Conservation (phyloP, 2,329 filamentous ascomycete genomes). For the Falciphora oryzae region DNA sequence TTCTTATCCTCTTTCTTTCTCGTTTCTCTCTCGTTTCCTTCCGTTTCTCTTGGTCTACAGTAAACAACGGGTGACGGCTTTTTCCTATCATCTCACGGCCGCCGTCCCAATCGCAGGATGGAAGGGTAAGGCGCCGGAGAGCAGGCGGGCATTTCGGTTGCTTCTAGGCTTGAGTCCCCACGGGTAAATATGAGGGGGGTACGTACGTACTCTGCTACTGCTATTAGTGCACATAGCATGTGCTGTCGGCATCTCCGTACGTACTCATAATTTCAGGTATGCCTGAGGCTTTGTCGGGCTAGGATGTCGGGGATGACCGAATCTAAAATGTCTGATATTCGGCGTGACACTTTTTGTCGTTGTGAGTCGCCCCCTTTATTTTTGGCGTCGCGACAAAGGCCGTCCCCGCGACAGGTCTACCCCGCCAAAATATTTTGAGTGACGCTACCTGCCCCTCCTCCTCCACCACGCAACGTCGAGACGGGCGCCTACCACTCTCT, state of each 20-base stretch:
- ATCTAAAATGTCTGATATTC: neutral
- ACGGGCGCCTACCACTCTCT: too few species aligned
- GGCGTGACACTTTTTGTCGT: neutral
- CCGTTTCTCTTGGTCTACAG: too few species aligned
- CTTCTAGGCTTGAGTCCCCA: neutral
- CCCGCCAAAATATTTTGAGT: constrained; percentile 10
- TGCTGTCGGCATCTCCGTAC: neutral
- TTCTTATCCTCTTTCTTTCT: neutral
- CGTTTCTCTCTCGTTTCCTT: neutral
- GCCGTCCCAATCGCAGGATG: neutral
- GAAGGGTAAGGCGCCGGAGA: neutral
- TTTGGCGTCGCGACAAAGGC: neutral
- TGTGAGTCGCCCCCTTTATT: neutral
- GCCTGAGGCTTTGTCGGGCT: neutral
- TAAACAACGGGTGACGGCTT: too few species aligned
- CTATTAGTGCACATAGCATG: neutral
- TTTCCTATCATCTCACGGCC: too few species aligned
- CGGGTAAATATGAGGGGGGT: neutral
- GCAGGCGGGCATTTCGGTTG: neutral
- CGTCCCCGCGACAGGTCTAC: constrained; percentile 2
- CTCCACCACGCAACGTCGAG: neutral
- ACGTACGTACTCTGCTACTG: too few species aligned
- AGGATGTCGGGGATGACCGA: neutral
- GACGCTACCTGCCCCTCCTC: neutral
- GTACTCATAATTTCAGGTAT: neutral